A percentile compares a stretch with the other conserved stretches of the same genome.
Evolutionary conservation across 2,329 filamentous ascomycete genomes (phyloP).

Genomic region (Fusarium nematophilum): DNA sequence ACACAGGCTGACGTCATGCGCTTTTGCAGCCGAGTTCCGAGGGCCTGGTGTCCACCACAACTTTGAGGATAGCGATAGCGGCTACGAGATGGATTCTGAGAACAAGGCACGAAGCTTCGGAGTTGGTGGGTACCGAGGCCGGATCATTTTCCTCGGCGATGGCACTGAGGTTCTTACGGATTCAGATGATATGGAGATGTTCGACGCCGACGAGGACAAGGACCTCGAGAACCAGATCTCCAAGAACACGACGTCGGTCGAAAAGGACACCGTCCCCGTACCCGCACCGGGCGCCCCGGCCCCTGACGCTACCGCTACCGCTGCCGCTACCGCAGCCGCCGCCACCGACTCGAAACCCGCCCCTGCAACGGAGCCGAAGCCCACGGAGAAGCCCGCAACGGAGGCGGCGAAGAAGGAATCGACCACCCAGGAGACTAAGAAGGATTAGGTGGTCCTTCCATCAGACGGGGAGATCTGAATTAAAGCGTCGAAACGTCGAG

Average conservation of each 20-base stretch:
- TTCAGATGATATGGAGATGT: constrained; percentile 91
- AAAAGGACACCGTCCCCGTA: constrained; percentile 38
- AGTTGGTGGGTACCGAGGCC: constrained; percentile 78
- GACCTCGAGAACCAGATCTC: constrained; percentile 86
- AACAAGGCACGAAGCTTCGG: constrained; percentile 72
- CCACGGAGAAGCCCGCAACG: constrained; percentile 32
- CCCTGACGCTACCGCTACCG: too few relatives aligned
- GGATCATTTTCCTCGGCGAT: constrained; percentile 95
- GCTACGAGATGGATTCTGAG: constrained; percentile 81
- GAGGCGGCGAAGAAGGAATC: constrained; percentile 43
- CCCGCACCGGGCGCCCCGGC: constrained; percentile 35
- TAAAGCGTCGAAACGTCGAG: too few relatives aligned
- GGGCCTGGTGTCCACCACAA: constrained; percentile 85
- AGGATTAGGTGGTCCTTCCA: constrained; percentile 51
- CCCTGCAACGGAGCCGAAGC: constrained; percentile 34
- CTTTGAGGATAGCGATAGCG: constrained; percentile 82
- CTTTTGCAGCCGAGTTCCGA: constrained; percentile 82
- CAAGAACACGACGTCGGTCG: constrained; percentile 59
- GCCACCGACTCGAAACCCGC: constrained; percentile 42
- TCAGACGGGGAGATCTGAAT: constrained; percentile 30
- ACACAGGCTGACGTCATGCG: constrained; percentile 29
- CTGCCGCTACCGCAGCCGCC: constrained; percentile 21
- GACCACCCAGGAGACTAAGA: constrained; percentile 46
- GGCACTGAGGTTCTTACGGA: constrained; percentile 93
- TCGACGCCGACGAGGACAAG: constrained; percentile 87